Base-by-base conservation (phyloP, 306 rosid species). In the Hippophae tibetana region DNA sequence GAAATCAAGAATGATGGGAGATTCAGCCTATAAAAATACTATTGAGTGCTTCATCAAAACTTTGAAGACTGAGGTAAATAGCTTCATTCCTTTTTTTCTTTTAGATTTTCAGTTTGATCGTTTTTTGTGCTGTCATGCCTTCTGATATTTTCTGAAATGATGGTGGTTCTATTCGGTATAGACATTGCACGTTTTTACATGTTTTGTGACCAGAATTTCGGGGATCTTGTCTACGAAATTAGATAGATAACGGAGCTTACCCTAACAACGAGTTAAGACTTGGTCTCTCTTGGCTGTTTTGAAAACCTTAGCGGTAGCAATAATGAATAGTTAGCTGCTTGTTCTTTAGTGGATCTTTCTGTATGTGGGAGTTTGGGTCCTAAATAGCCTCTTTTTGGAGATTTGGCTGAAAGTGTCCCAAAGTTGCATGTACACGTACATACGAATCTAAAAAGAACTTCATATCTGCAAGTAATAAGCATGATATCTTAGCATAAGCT, bases 1-100 rank as follows among this genome's bases (percentile, higher is more conserved):
- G 57, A 93, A 93, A 77, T 93, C 95, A 56, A 82, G 99, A 82
- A 93, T 93, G 99, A 93, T 93, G 99, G 99, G 99, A 63, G 99
- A 93, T 76, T 69, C 94, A 52, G 78, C 80, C 57, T 93, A 88
- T 83, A 93, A 86, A 82, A 88, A 62, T 68, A 86, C 99, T 8
- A 42, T 93, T 11, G 99, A 93, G 31, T 93, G 99, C 75, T 84
- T 93, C 63, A 50, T 93, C 72, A 93, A 88, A 81, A 93, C 99
- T 53, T 75, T 66, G 70, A 63, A 78, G 74, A 82, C 69, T 27
- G 99, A 93, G 99, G 99, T 93, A 65, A 56, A 81, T 61, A 63
- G 54, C 68, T 46, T 73, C 51, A 63, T 64, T 67, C 65, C 47
- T 46, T 45, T 43, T 18, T 54, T 46, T 42, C 23, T 13, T 54